Percentiles rank a stretch among this genome's conserved stretches.
Conservation (phyloP, 257 asterid species). For the Salvia miltiorrhiza region DNA sequence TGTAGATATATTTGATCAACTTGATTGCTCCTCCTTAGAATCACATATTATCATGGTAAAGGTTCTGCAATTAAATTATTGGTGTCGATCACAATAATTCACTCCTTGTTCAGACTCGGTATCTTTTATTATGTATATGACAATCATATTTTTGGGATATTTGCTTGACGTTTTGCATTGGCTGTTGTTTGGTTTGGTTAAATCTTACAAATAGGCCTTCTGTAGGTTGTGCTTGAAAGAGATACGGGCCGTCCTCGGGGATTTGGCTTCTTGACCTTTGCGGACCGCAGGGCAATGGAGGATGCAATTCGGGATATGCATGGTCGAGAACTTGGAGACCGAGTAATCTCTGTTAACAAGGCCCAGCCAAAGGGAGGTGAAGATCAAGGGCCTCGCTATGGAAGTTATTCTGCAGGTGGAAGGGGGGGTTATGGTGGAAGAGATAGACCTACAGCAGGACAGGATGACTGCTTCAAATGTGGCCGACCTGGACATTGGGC, state of each 20-base stretch:
- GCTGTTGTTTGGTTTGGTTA: neutral
- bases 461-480: constrained; percentile 93
- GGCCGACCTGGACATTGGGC: constrained; percentile 99
- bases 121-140: neutral
- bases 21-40: neutral
- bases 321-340: constrained; percentile 87
- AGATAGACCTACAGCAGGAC: constrained; percentile 68
- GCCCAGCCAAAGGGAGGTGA: constrained; percentile 93
- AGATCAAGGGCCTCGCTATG: constrained; percentile 65
- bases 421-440: constrained; percentile 64
- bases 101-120: neutral
- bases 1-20: neutral
- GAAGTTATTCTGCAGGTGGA: constrained; percentile 66
- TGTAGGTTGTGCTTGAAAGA: constrained; percentile 88
- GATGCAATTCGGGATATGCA: constrained; percentile 94
- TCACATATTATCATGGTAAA: neutral
- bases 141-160: neutral
- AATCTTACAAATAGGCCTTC: constrained; percentile 2
- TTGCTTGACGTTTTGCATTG: neutral
- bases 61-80: neutral
- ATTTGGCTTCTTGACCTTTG: constrained; percentile 92
- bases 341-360: constrained; percentile 86
- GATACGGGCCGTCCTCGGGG: constrained; percentile 99
- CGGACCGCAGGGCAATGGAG: constrained; percentile 92
- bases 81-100: neutral